Evolutionary conservation across 257 asterid species (phyloP).

Genomic region (Anisodus tanguticus): DNA sequence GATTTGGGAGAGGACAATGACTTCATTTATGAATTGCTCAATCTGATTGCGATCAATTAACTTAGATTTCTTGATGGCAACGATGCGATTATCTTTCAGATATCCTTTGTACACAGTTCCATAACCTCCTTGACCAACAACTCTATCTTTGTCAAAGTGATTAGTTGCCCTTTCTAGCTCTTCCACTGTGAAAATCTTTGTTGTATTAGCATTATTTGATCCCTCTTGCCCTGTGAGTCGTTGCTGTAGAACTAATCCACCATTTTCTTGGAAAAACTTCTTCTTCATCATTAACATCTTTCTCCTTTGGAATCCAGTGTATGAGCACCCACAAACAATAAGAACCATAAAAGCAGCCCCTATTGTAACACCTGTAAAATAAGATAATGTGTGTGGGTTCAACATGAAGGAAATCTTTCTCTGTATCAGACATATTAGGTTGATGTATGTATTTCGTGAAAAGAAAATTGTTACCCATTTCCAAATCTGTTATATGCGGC

Average conservation of each 20-base stretch:
- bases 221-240: background rate
- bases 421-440: background rate
- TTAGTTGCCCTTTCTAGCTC: slow-evolving; percentile 30
- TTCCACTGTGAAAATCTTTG: slow-evolving; percentile 22
- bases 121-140: slow-evolving; percentile 28
- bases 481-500: background rate
- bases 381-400: background rate
- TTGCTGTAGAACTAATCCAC: slow-evolving; percentile 13
- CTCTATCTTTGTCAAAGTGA: slow-evolving; percentile 1
- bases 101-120: slow-evolving; percentile 31
- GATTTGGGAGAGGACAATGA: slow-evolving; percentile 41
- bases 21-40: slow-evolving; percentile 47
- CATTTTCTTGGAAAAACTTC: slow-evolving; percentile 11
- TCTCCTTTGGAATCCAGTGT: background rate
- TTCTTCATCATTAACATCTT: background rate
- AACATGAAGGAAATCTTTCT: background rate
- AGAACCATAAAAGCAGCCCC: background rate
- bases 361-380: background rate
- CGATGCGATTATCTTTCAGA: background rate
- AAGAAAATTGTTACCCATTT: background rate
- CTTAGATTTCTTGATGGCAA: slow-evolving; percentile 28
- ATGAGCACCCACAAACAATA: background rate
- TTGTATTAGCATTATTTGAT: background rate
- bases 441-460: background rate
- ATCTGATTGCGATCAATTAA: slow-evolving; percentile 27